Base-by-base conservation (phyloP, 345 rosid species). In the Eucalyptus microcorys region DNA sequence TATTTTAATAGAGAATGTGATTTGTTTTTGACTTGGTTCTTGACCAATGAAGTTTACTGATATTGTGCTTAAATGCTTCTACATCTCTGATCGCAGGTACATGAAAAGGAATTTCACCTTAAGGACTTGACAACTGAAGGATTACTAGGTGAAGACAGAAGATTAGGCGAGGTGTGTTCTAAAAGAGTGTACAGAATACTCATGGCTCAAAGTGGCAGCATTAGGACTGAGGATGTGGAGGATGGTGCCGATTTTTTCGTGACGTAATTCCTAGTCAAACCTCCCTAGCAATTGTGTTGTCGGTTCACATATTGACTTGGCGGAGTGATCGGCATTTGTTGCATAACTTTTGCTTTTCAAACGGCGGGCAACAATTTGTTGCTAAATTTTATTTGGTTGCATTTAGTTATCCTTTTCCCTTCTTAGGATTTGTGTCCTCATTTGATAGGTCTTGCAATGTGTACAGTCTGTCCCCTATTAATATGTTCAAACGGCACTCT, bases 51-150 rank as follows among this genome's bases (percentile, higher is more conserved):
- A 76, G 30, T 47, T 76, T 21, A 6, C 84, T 40, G 30, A 76
- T 76, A 10, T 40, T 85, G 50, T 17, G 10, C 87, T 76, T 42
- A 49, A 21, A 17, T 86, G 84, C 79, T 42, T 84, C 27, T 43
- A 14, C 86, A 76, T 45, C 14, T 64, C 53, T 92, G 47, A 89
- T 87, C 61, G 87, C 93, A 97, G 98, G 94, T 97, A 86, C 97
- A 95, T 91, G 99, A 97, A 90, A 97, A 98, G 92, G 99, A 97
- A 89, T 94, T 97, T 92, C 89, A 95, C 92, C 96, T 98, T 30
- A 93, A 95, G 94, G 96, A 98, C 89, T 91, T 98, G 94, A 90
- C 89, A 3, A 90, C 94, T 8, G 99, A 97, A 92, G 98, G 97
- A 8, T 87, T 96, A 85, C 88, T 94, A 7, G 95, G 96, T 19